Evolutionary conservation across 2,329 filamentous ascomycete genomes (phyloP).

Genomic region (Cytospora mali): DNA sequence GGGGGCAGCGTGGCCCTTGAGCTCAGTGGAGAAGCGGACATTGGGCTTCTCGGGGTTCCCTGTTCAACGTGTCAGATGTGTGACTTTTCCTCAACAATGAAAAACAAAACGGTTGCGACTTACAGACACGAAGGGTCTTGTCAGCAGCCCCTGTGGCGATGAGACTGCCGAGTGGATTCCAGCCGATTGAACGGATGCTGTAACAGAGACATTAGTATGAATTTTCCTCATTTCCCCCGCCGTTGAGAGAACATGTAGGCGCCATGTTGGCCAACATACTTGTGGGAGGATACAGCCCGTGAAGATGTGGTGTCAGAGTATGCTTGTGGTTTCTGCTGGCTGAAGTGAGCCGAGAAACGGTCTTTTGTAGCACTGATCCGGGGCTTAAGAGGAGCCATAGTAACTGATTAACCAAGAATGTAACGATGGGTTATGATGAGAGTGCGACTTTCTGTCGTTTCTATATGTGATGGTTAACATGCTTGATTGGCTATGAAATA

Average conservation of each 20-base stretch:
- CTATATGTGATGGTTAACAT: neutral
- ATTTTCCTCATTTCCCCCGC: neutral
- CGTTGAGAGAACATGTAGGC: constrained; percentile 20
- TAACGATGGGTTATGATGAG: neutral
- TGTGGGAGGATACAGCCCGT: constrained; percentile 57
- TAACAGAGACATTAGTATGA: constrained; percentile 13
- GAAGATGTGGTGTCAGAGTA: constrained; percentile 65
- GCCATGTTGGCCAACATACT: constrained; percentile 47
- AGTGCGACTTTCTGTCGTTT: neutral
- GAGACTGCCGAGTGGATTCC: constrained; percentile 83
- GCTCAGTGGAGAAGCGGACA: constrained; percentile 73
- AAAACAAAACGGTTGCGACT: constrained; percentile 35
- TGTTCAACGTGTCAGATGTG: constrained; percentile 33
- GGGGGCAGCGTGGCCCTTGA: constrained; percentile 65
- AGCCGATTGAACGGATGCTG: constrained; percentile 78
- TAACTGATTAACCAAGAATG: neutral
- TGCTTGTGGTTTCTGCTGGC: constrained; percentile 67
- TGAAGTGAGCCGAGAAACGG: constrained; percentile 68
- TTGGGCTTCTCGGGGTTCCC: constrained; percentile 78
- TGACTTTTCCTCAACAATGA: neutral
- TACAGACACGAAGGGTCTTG: constrained; percentile 73
- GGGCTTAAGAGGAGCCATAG: constrained; percentile 48
- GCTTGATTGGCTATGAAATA: neutral
- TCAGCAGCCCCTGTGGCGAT: constrained; percentile 80
- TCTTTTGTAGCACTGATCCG: constrained; percentile 68